A percentile compares a stretch with the other conserved stretches of the same genome.
Conservation (phyloP, 148 eudicot genomes). For the Chenopodium album region DNA sequence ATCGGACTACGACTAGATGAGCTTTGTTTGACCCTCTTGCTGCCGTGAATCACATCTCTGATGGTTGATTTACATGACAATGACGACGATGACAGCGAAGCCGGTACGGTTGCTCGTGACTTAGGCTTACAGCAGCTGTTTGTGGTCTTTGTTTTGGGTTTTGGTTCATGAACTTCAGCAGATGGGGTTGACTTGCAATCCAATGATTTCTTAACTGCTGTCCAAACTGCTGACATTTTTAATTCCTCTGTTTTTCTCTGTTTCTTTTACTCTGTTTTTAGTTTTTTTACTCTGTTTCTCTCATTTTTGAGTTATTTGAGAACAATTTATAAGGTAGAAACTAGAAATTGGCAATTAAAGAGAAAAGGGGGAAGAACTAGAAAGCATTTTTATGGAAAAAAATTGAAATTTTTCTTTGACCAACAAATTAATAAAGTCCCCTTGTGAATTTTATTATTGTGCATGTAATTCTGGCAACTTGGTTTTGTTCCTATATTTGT, state of each 20-base stretch:
- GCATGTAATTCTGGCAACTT: conserved; percentile 2
- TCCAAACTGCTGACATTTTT: conserved; percentile 35
- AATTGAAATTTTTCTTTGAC: conserved; percentile 12
- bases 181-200: conserved; percentile 33
- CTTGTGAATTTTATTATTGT: not conserved
- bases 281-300: not conserved
- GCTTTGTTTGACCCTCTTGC: conserved; percentile 42
- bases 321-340: not conserved
- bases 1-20: conserved; percentile 44
- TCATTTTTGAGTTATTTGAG: not conserved
- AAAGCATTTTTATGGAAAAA: conserved; percentile 3
- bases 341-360: not conserved
- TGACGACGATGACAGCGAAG: not conserved
- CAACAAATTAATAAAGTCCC: not conserved
- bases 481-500: conserved; percentile 11
- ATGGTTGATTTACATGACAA: conserved; percentile 23
- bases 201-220: conserved; percentile 37
- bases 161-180: conserved; percentile 36
- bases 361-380: not conserved
- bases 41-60: conserved; percentile 47
- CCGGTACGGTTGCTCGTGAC: conserved; percentile 28
- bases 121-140: conserved; percentile 32
- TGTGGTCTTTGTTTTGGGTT: conserved; percentile 15
- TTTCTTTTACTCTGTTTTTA: not conserved
- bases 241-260: not conserved